Evolutionary conservation across 116 monocot genomes (phyloP).

Genomic region (Posidonia oceanica): DNA sequence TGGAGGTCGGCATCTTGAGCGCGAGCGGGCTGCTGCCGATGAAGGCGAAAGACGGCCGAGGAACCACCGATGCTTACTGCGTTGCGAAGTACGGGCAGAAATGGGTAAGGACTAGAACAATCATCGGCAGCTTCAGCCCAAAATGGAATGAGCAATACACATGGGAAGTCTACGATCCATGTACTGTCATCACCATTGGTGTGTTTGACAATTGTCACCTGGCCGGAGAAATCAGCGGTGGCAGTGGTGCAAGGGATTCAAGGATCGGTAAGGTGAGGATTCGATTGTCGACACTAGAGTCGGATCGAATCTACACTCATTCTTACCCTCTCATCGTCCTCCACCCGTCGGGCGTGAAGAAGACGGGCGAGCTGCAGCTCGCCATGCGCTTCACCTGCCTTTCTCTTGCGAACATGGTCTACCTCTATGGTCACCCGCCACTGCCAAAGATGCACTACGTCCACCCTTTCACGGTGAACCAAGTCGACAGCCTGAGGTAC

Average conservation of each 20-base stretch:
- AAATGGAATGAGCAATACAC: constrained; percentile 92
- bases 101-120: constrained; percentile 79
- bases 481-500: constrained; percentile 46
- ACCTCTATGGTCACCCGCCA: constrained; percentile 41
- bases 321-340: constrained; percentile 62
- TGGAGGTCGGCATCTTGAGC: constrained; percentile 67
- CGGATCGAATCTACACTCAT: constrained; percentile 64
- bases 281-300: constrained; percentile 63
- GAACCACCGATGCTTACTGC: constrained; percentile 70
- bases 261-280: constrained; percentile 72
- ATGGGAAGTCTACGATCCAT: constrained; percentile 79
- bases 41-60: constrained; percentile 37
- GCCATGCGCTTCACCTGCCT: constrained; percentile 66
- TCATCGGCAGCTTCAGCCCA: constrained; percentile 41
- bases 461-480: constrained; percentile 51
- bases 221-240: background rate
- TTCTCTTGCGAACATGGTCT: constrained; percentile 34
- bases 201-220: constrained; percentile 68
- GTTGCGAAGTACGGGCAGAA: constrained; percentile 93
- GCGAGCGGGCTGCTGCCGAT: constrained; percentile 46
- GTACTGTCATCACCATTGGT: constrained; percentile 65
- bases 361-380: constrained; percentile 75
- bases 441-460: constrained; percentile 73
- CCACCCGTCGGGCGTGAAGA: constrained; percentile 59
- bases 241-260: constrained; percentile 17